These are phyloP conservation scores for Rubroboletus satanas DNA, from an alignment of 768 basidiomycete species.

Conservation along the genomic window DNA sequence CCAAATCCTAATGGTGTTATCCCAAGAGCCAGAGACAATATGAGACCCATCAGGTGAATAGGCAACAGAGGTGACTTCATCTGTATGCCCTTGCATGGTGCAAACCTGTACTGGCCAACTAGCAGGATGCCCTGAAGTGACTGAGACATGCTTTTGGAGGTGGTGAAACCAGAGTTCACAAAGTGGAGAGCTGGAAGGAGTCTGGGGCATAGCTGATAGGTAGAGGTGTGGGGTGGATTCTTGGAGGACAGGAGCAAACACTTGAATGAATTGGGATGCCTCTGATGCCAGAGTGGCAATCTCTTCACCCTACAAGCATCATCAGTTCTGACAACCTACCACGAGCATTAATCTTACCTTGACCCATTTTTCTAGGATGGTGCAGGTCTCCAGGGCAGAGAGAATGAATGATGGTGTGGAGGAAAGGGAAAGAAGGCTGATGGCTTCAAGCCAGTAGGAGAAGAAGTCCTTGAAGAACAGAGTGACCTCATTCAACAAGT, in stretches of 20 bases:
- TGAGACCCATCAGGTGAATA: too few relatives aligned
- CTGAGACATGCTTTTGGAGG: neutral
- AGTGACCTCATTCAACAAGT: conserved; percentile 13
- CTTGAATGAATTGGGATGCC: neutral
- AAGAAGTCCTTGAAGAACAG: conserved; percentile 24
- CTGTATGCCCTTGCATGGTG: neutral
- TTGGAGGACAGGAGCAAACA: neutral
- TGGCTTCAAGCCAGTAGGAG: conserved; percentile 38
- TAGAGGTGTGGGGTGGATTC: neutral
- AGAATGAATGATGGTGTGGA: neutral
- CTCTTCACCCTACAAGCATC: neutral
- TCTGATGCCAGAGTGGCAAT: conserved; percentile 2
- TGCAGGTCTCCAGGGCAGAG: too few relatives aligned
- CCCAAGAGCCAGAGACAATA: too few relatives aligned
- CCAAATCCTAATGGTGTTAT: conserved; percentile 13
- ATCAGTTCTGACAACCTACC: fast-evolving
- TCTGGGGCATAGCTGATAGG: conserved; percentile 2
- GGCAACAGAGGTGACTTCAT: too few relatives aligned
- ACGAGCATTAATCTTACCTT: too few relatives aligned
- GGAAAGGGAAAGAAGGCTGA: conserved; percentile 20
- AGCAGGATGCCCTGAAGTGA: neutral
- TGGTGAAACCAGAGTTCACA: neutral
- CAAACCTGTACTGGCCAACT: neutral
- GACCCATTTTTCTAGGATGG: too few relatives aligned
- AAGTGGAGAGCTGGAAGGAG: neutral